phyloP scores from a whole-genome alignment of 371 early-diverging fungal species.

The Mortierella sp. region DNA sequence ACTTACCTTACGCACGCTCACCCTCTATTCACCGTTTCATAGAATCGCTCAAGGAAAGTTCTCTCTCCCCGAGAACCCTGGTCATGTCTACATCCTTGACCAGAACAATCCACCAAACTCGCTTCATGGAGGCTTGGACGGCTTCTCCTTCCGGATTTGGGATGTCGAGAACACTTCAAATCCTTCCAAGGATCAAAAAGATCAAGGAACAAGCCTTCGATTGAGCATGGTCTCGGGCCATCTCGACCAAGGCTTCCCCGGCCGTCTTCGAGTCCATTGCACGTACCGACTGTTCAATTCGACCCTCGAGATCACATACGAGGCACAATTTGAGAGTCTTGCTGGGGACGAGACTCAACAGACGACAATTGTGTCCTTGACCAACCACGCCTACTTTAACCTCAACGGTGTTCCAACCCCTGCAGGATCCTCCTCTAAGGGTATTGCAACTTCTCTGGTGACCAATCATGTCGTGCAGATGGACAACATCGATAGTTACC shows the following conservation, averaged over 20 bases:
- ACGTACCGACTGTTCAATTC: conserved; percentile 52
- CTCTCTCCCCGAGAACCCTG: conserved; percentile 42
- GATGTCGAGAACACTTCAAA: conserved; percentile 23
- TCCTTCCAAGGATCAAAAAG: conserved; percentile 25
- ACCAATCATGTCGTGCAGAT: conserved; percentile 63
- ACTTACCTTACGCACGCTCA: no score
- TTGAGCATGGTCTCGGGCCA: conserved; percentile 47
- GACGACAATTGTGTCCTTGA: conserved; percentile 59
- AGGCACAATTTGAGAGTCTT: conserved; percentile 16
- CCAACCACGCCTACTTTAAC: conserved; percentile 71
- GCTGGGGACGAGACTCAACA: neutral
- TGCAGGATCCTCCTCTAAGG: neutral
- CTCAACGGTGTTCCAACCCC: conserved; percentile 60
- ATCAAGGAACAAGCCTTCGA: conserved; percentile 18
- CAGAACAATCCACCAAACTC: conserved; percentile 63
- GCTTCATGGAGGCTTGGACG: conserved; percentile 63
- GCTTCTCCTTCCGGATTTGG: conserved; percentile 59
- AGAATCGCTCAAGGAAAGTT: conserved; percentile 63
- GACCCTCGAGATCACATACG: conserved; percentile 53
- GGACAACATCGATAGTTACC: conserved; percentile 60
- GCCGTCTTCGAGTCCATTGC: conserved; percentile 50
- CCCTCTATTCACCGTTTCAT: neutral
- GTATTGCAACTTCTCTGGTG: neutral
- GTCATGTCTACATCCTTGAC: conserved; percentile 52
- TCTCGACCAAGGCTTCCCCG: conserved; percentile 66